phyloP scores from a whole-genome alignment of 2,329 filamentous ascomycete genomes.

The Fusarium sp. region DNA sequence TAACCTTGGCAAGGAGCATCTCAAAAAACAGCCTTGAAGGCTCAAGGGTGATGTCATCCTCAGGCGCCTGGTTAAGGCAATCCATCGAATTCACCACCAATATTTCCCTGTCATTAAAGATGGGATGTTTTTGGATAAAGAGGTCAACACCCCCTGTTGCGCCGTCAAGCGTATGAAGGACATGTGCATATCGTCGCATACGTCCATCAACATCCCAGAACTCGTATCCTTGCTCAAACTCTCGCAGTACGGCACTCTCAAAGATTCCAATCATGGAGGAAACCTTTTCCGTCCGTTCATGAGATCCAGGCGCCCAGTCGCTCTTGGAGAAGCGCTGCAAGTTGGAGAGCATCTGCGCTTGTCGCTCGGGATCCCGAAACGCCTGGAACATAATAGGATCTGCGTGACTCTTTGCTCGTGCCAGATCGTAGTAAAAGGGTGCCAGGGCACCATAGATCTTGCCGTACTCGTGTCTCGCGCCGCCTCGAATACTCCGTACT shows the following conservation, averaged over 20 bases:
- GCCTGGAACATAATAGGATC: slow-evolving; percentile 88
- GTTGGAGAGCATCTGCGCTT: slow-evolving; percentile 89
- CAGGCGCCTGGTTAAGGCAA: slow-evolving; percentile 77
- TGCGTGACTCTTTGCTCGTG: slow-evolving; percentile 76
- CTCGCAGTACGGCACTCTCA: slow-evolving; percentile 87
- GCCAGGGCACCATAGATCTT: slow-evolving; percentile 89
- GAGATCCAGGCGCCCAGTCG: slow-evolving; percentile 83
- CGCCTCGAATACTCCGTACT: slow-evolving; percentile 83
- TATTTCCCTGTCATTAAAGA: slow-evolving; percentile 80
- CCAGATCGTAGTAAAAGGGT: slow-evolving; percentile 89
- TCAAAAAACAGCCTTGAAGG: slow-evolving; percentile 87
- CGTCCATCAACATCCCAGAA: slow-evolving; percentile 87
- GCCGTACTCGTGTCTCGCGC: slow-evolving; percentile 89
- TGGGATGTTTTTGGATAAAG: slow-evolving; percentile 88
- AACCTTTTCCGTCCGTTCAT: slow-evolving; percentile 77
- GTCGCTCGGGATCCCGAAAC: slow-evolving; percentile 88
- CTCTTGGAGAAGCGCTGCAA: slow-evolving; percentile 82
- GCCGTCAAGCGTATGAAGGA: slow-evolving; percentile 85
- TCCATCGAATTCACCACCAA: slow-evolving; percentile 78
- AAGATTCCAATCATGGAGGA: slow-evolving; percentile 83
- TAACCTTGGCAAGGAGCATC: slow-evolving; percentile 77
- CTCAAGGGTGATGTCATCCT: slow-evolving; percentile 79
- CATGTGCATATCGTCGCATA: slow-evolving; percentile 90
- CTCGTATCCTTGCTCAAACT: slow-evolving; percentile 94
- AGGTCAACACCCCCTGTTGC: slow-evolving; percentile 82